Conservation (phyloP, 2,329 filamentous ascomycete genomes). For the Ceratocystis diversiconidia region DNA sequence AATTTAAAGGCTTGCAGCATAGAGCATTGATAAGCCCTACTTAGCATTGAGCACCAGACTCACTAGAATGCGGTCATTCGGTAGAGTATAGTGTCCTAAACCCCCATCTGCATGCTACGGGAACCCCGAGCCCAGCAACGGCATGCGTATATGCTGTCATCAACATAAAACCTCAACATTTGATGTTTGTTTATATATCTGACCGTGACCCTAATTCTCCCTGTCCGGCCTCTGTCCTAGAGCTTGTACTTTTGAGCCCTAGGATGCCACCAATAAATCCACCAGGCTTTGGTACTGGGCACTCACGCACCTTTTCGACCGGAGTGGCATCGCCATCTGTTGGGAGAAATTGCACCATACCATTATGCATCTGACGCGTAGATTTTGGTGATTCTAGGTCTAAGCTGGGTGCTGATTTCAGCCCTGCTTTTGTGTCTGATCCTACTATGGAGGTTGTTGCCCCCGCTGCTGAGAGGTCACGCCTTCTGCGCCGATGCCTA, state of each 20-base stretch:
- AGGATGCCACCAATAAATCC: conserved; percentile 63
- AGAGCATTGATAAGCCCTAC: too few species aligned
- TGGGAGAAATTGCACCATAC: conserved; percentile 35
- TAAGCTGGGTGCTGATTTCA: background rate
- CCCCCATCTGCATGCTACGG: background rate
- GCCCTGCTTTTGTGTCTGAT: conserved; percentile 24
- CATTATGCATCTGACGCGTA: conserved; percentile 30
- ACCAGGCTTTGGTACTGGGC: conserved; percentile 80
- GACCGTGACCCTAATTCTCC: conserved; percentile 18
- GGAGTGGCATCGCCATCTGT: conserved; percentile 25
- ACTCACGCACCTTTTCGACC: conserved; percentile 47
- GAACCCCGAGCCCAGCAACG: background rate
- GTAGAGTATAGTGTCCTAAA: background rate
- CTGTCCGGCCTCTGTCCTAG: background rate
- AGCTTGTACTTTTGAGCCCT: conserved; percentile 43
- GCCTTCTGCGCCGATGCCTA: conserved; percentile 13
- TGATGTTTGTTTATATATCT: background rate
- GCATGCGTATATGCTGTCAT: background rate
- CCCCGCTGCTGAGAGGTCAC: conserved; percentile 31
- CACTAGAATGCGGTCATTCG: background rate
- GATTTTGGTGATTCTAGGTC: background rate
- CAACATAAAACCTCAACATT: background rate
- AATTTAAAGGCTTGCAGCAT: background rate
- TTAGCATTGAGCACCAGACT: too few species aligned
- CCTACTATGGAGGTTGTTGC: conserved; percentile 30